phyloP scores from a whole-genome alignment of 768 basidiomycete species.

The Galerina sulciceps region DNA sequence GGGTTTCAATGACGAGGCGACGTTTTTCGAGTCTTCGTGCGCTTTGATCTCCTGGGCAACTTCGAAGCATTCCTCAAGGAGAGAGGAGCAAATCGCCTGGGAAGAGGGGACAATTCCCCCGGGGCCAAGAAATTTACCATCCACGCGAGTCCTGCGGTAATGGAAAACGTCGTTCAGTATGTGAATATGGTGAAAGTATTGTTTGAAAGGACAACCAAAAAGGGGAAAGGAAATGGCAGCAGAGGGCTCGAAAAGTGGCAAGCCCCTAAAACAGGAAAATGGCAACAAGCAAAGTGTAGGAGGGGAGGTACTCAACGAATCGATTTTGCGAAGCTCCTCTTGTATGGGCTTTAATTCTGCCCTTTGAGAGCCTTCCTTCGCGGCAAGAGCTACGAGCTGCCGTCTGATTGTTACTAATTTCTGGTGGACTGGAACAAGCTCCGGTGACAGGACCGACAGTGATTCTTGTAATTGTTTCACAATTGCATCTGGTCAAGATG shows the following conservation, averaged over 20 bases:
- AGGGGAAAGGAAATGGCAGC: conserved; percentile 7
- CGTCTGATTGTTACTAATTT: conserved; percentile 86
- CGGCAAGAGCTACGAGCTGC: conserved; percentile 85
- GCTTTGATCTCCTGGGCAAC: conserved; percentile 95
- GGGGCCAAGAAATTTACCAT: conserved; percentile 93
- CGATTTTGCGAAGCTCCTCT: conserved; percentile 94
- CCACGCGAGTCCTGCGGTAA: conserved; percentile 77
- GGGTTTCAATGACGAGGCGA: conserved; percentile 83
- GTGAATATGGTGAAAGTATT: background rate
- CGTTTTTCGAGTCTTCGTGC: conserved; percentile 87
- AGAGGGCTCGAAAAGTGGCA: conserved; percentile 15
- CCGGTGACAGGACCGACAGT: conserved; percentile 83
- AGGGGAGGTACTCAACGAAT: conserved; percentile 78
- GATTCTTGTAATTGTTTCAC: conserved; percentile 82
- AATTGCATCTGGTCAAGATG: conserved; percentile 63
- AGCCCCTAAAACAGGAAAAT: conserved; percentile 24
- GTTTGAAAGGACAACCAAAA: background rate
- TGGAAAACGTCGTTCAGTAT: background rate
- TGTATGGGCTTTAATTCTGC: conserved; percentile 87
- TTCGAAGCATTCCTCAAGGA: conserved; percentile 97
- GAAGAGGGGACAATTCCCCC: conserved; percentile 90
- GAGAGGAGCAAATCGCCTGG: conserved; percentile 88
- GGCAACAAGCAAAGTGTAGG: conserved; percentile 36
- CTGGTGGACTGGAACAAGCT: conserved; percentile 91
- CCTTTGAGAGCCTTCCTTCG: conserved; percentile 85